Evolutionary conservation across 345 rosid genomes (phyloP).

Genomic region (Pelargonium nanum): DNA sequence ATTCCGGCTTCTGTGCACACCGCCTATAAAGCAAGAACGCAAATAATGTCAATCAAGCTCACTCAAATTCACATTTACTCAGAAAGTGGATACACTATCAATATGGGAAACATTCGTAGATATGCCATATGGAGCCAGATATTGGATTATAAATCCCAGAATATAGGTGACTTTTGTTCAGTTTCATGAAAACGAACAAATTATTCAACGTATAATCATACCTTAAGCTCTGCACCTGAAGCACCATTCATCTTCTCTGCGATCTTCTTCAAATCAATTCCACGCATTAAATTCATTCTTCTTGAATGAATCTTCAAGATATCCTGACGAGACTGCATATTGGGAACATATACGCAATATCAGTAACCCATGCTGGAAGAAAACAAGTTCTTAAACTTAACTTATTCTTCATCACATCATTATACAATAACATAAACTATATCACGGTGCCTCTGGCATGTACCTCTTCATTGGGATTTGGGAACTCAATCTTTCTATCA

Average conservation of each 20-base stretch:
- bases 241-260: slow-evolving; percentile 99
- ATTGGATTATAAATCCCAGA: not conserved
- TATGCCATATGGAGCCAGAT: not conserved
- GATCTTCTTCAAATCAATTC: slow-evolving; percentile 93
- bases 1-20: slow-evolving; percentile 99
- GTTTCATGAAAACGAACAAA: not conserved
- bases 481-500: slow-evolving; percentile 96
- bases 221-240: slow-evolving; percentile 99
- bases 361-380: not conserved
- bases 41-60: not conserved
- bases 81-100: not conserved
- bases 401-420: not conserved
- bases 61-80: not conserved
- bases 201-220: slow-evolving; percentile 12
- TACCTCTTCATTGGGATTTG: slow-evolving; percentile 96
- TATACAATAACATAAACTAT: not conserved
- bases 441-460: not conserved
- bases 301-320: slow-evolving; percentile 95
- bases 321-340: slow-evolving; percentile 78
- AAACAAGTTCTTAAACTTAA: not conserved
- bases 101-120: not conserved
- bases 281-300: slow-evolving; percentile 96
- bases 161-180: not conserved
- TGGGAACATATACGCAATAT: not conserved
- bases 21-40: slow-evolving; percentile 39